Evolutionary conservation across 2,329 filamentous ascomycete species (phyloP), one percentile per base, ranked within the genome.

Genomic region (Cordyceps fumosorosea): DNA sequence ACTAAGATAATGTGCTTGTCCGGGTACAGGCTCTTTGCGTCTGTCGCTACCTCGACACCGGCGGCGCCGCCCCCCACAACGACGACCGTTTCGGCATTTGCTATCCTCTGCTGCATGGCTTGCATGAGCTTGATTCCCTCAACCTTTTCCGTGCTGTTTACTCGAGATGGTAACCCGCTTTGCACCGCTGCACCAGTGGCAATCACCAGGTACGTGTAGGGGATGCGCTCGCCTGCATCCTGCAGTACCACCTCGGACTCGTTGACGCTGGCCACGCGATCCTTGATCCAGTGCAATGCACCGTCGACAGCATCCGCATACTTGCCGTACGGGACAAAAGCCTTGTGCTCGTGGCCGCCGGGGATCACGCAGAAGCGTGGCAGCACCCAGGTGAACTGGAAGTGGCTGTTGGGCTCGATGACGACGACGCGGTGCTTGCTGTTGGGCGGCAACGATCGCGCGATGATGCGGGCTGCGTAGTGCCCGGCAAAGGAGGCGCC

Each of bases 31-130:
- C 76, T 76, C 69, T 85, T 86, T 11, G 82, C 80, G 67, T 88
- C 85, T 0, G 82, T 79, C 0, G 83, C 84, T 40, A 87, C 72
- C 70, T 88, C 83, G 0, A 88, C 81, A 1, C 85, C 85, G 0
- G 84, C 85, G 0, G 85, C 83, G 3, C 85, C 85, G 0, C 83
- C 84, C 2, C 85, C 85, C 0, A 83, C 76, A 0, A 84, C 76
- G 2, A 83, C 80, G 7, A 84, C 65, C 34, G 73, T 75, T 14
- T 69, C 69, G 1, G 81, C 77, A 0, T 68, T 66, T 47, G 74
- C 73, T 56, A 86, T 79, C 3, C 71, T 71, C 0, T 67, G 65
- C 69, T 84, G 83, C 69, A 83, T 76, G 2, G 68, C 68, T 50
- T 71, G 71, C 44, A 86, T 65, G n/a, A 76, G 73, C 56, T 69